These are phyloP conservation scores for Sisymbrium altissimum DNA, from an alignment of 345 rosid species.

Conservation along the genomic window DNA sequence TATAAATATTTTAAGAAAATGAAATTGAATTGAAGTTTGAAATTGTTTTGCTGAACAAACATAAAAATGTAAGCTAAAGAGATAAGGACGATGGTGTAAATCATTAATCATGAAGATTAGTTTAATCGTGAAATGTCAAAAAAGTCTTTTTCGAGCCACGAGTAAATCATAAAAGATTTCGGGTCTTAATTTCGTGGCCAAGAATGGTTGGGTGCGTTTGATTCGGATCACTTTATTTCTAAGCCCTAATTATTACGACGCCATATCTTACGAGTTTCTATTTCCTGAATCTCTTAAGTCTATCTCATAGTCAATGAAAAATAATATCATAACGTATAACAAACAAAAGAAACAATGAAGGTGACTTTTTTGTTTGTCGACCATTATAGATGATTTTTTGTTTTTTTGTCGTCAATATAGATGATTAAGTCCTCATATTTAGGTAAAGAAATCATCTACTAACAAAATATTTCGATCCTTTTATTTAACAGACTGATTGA, in stretches of 20 bases:
- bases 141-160: conserved; percentile 25
- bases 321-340: neutral
- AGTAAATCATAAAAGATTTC: neutral
- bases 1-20: neutral
- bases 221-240: neutral
- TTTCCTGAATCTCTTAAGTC: conserved; percentile 1
- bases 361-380: neutral
- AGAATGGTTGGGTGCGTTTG: conserved; percentile 1
- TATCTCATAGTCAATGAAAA: neutral
- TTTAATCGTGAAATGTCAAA: neutral
- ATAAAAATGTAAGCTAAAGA: neutral
- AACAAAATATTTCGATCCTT: neutral
- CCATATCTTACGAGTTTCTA: neutral
- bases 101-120: no score
- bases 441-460: neutral
- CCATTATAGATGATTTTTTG: neutral
- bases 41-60: neutral
- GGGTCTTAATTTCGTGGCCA: conserved; percentile 11
- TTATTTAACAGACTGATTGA: neutral
- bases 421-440: neutral
- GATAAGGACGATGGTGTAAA: conserved; percentile 14
- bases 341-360: neutral
- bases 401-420: no score
- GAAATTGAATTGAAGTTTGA: conserved; percentile 18
- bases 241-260: conserved; percentile 5